Evolutionary conservation across 2,329 filamentous ascomycete genomes (phyloP), one percentile per base, ranked within the genome.

Genomic region (Endothia cerciana): DNA sequence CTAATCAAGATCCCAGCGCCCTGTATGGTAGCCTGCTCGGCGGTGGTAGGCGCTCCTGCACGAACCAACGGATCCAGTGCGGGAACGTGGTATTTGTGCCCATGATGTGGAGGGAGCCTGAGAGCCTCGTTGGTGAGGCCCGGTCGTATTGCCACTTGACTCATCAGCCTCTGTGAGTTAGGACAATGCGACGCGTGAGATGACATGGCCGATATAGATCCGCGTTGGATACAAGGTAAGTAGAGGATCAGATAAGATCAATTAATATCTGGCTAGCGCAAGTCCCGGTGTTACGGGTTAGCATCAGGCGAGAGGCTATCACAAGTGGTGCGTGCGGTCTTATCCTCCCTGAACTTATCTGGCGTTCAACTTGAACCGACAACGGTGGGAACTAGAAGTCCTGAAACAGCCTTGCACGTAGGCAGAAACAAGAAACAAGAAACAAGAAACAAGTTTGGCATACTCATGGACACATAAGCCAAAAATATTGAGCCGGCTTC

Each of bases 361-460:
- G 45, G 45, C 22, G n/a, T 28, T 13, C 45, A 25, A n/a, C 11
- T 28, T 49, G 22, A 49, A 28, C 45, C 45, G 22, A n/a, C n/a
- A n/a, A n/a, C n/a, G n/a, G n/a, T n/a, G n/a, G 45, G n/a, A 49
- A 49, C 22, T 25, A 49, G 45, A 49, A 49, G 45, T 1, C 11
- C 45, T 28, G 45, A 28, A 49, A 49, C 45, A 49, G 45, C 45
- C 45, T 49, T 25, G 45, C 45, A 49, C 22, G 45, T 49, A 11
- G 25, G 45, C 45, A 49, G 22, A 49, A n/a, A n/a, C n/a, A n/a
- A n/a, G n/a, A n/a, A n/a, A n/a, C n/a, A n/a, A n/a, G n/a, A n/a
- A n/a, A n/a, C n/a, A n/a, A n/a, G 11, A 45, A 43, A 22, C 43
- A 45, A 45, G 19, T 22, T n/a, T n/a, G n/a, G n/a, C n/a, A n/a